Base-by-base conservation (phyloP, 768 basidiomycete species). In the Lentinula guzmanii region DNA sequence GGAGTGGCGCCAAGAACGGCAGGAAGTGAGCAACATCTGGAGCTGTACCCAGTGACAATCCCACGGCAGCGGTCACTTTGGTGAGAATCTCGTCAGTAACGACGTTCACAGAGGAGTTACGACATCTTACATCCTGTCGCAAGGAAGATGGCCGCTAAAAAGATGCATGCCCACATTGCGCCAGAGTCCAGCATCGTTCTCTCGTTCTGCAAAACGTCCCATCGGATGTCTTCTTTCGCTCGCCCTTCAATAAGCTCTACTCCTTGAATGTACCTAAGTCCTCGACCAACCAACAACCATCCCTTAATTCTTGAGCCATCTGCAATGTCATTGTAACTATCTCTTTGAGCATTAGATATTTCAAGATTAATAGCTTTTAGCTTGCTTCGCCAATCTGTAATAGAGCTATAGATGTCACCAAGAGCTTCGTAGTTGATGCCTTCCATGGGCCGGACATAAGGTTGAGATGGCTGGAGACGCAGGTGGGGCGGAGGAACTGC, bases 161-260 rank as follows among this genome's bases (percentile, higher is more conserved):
- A 69, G 4, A 87, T 75, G 18, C 86, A 74, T 16, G 77, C 72
- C 87, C 89, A 90, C 64, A 88, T 82, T 2, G 80, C 78, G 34
- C 78, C 61, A 21, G 70, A 69, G 64, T 84, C 82, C 62, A 82
- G 63, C 53, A 69, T 58, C 39, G 74, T 79, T 42, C 81, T 75
- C 69, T 84, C 81, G 63, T 81, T 78, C 71, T 90, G 88, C 53
- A 93, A 73, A 28, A 89, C 84, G 61, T 86, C 84, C 90, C 91
- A 94, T 58, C 87, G 74, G 39, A 94, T 84, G 70, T 93, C 91
- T 67, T 93, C 90, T 70, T 90, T 91, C 13, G 90, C 87, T 62
- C 88, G 75, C 1, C 91, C 91, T 68, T 90, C 87, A 24, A 94
- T 91, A 39, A 88, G 73, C 68, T 89, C 75, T 5, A 88, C 71